phyloP scores from a whole-genome alignment of 1,284 basidiomycete species.

The Ceratobasidium sp. region DNA sequence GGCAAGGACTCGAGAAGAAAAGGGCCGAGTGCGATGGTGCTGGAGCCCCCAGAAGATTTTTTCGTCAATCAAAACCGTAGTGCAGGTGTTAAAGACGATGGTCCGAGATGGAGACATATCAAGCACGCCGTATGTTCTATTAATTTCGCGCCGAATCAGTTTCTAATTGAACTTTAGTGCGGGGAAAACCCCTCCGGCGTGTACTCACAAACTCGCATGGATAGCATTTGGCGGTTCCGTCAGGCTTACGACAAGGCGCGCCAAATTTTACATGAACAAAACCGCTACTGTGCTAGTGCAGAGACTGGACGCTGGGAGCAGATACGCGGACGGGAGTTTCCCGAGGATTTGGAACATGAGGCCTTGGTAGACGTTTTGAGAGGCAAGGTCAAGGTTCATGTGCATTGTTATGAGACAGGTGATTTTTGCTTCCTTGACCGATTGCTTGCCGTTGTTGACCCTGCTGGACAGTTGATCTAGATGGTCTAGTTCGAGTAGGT shows the following conservation, averaged over 20 bases:
- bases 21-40: slow-evolving; percentile 58
- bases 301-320: slow-evolving; percentile 59
- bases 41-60: slow-evolving; percentile 55
- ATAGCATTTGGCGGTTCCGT: slow-evolving; percentile 69
- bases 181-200: slow-evolving; percentile 55
- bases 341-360: slow-evolving; percentile 84
- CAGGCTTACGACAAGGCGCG: slow-evolving; percentile 77
- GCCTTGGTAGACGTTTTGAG: slow-evolving; percentile 87
- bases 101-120: slow-evolving; percentile 41
- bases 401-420: slow-evolving; percentile 72
- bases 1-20: slow-evolving; percentile 57
- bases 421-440: slow-evolving; percentile 50
- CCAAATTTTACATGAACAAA: slow-evolving; percentile 78
- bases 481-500: slow-evolving; percentile 77
- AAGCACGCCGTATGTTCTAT: slow-evolving; percentile 52
- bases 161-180: slow-evolving; percentile 48
- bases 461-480: slow-evolving; percentile 69
- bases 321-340: slow-evolving; percentile 65
- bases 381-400: slow-evolving; percentile 82
- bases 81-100: not conserved
- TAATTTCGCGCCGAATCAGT: not conserved
- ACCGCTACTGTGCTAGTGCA: slow-evolving; percentile 73
- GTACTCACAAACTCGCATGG: slow-evolving; percentile 63
- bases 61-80: slow-evolving; percentile 5
- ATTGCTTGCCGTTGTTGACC: slow-evolving; percentile 51